phyloP scores from a whole-genome alignment of 2,329 filamentous ascomycete genomes.

The Eurotiales sp. region DNA sequence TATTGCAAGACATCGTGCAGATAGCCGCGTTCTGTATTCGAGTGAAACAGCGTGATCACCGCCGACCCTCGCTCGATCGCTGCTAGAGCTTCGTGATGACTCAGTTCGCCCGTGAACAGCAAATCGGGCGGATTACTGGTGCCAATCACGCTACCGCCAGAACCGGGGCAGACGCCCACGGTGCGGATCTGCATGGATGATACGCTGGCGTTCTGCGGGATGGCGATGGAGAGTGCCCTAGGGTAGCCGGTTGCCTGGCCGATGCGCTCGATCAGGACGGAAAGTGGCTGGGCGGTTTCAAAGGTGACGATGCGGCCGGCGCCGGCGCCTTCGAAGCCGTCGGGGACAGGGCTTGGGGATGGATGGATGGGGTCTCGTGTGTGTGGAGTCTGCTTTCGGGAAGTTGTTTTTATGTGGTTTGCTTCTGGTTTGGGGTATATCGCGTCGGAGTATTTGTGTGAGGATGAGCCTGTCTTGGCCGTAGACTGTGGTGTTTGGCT shows the following conservation, averaged over 20 bases:
- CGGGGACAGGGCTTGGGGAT: slow-evolving; percentile 33
- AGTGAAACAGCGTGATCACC: slow-evolving; percentile 85
- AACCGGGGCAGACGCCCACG: slow-evolving; percentile 86
- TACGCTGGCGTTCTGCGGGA: slow-evolving; percentile 56
- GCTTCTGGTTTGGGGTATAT: slow-evolving; percentile 35
- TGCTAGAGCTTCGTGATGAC: slow-evolving; percentile 84
- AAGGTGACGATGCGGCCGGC: slow-evolving; percentile 61
- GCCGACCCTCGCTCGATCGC: slow-evolving; percentile 79
- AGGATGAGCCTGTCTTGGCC: background rate
- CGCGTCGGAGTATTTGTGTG: slow-evolving; percentile 31
- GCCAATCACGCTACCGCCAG: slow-evolving; percentile 67
- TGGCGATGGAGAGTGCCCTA: slow-evolving; percentile 60
- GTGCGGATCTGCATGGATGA: slow-evolving; percentile 58
- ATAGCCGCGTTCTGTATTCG: slow-evolving; percentile 86
- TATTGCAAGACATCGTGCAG: slow-evolving; percentile 66
- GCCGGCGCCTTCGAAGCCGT: slow-evolving; percentile 50
- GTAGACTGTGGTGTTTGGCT: background rate
- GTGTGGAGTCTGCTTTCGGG: too few species aligned
- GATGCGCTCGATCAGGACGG: slow-evolving; percentile 60
- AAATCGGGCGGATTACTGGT: slow-evolving; percentile 59
- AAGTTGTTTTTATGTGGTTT: too few species aligned
- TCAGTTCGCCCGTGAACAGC: slow-evolving; percentile 87
- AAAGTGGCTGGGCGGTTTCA: slow-evolving; percentile 49
- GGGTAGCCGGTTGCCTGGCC: slow-evolving; percentile 63
- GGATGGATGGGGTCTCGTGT: slow-evolving; percentile 53